Evolutionary conservation across 371 early-diverging fungal genomes (phyloP).

Genomic region (Mucor velutinosus): DNA sequence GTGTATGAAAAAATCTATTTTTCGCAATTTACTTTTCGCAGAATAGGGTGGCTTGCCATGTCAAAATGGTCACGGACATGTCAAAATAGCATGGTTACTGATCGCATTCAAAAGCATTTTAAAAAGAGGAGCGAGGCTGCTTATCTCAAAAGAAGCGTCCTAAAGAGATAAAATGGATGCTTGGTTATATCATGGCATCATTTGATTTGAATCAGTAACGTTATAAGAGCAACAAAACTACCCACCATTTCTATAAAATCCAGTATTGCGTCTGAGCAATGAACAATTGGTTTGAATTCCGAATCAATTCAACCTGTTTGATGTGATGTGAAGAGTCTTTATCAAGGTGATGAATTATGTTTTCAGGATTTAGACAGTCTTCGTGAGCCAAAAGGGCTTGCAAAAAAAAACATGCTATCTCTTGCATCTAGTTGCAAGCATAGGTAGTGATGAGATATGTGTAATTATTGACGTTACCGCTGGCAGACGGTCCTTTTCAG

Average conservation of each 20-base stretch:
- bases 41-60: conserved; percentile 9
- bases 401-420: background rate
- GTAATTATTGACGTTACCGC: no score
- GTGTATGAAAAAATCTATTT: background rate
- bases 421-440: background rate
- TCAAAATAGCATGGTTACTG: background rate
- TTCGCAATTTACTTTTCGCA: conserved; percentile 1
- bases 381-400: no score
- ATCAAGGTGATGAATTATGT: no score
- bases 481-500: background rate
- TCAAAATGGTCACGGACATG: background rate
- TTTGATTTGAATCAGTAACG: background rate
- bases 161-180: background rate
- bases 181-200: background rate
- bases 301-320: background rate
- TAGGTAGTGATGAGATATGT: no score
- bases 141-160: background rate
- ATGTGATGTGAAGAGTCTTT: no score
- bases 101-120: background rate
- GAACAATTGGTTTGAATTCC: background rate
- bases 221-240: background rate
- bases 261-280: background rate
- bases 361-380: no score
- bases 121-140: background rate
- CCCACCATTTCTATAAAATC: background rate